Conservation (phyloP, 177 flowering plant genomes). For the Vitis hybrid region DNA sequence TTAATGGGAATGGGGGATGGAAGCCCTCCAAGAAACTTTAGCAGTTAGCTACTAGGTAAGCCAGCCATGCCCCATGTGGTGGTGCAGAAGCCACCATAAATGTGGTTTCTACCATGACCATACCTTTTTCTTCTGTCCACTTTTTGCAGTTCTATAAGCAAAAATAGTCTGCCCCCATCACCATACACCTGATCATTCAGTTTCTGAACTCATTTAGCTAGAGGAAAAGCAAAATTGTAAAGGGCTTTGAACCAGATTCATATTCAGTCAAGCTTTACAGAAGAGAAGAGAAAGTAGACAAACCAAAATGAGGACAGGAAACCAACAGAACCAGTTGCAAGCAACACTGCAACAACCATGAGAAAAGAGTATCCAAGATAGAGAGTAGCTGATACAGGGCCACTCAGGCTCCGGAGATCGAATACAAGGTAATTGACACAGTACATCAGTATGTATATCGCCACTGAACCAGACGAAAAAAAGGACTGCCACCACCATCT, state of each 20-base stretch:
- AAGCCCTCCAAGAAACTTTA: too few relatives aligned
- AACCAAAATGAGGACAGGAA: slow-evolving; percentile 30
- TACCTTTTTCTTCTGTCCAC: too few relatives aligned
- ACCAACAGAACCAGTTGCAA: slow-evolving; percentile 27
- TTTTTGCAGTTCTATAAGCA: too few relatives aligned
- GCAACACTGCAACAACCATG: slow-evolving; percentile 27
- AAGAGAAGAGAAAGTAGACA: slow-evolving; percentile 28
- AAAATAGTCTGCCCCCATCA: too few relatives aligned
- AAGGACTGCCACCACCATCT: slow-evolving; percentile 39
- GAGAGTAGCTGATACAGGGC: slow-evolving; percentile 28
- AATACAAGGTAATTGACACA: slow-evolving; percentile 31
- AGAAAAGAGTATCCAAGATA: slow-evolving; percentile 27
- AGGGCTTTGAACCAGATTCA: background rate
- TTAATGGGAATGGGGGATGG: too few relatives aligned
- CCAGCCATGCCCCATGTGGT: too few relatives aligned
- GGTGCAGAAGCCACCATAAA: too few relatives aligned
- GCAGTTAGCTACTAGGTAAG: too few relatives aligned
- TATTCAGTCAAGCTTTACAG: slow-evolving; percentile 24
- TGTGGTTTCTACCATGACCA: too few relatives aligned
- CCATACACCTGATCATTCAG: too few relatives aligned
- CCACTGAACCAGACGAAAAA: slow-evolving; percentile 32
- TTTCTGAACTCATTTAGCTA: too few relatives aligned
- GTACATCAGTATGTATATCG: slow-evolving; percentile 5
- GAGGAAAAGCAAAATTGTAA: too few relatives aligned
- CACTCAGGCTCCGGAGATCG: slow-evolving; percentile 29